Conservation (phyloP, 768 basidiomycete species). For the Lactarius sp. region DNA sequence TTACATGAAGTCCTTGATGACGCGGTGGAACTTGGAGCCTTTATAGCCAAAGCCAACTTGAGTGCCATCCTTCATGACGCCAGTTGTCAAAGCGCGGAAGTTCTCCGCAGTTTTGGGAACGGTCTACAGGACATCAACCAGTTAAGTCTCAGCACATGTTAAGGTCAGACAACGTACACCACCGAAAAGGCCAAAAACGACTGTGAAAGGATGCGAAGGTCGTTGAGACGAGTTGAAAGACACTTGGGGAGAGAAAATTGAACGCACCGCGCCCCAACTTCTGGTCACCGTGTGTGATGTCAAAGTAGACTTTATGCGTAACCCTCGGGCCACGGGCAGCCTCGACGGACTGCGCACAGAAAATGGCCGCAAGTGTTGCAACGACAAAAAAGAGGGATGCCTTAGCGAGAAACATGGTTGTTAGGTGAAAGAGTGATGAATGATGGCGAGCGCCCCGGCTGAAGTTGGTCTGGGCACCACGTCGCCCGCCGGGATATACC, state of each 20-base stretch:
- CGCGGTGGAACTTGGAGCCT: slow-evolving; percentile 93
- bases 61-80: slow-evolving; percentile 71
- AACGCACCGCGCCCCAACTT: slow-evolving; percentile 72
- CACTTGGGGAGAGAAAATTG: background rate
- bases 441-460: background rate
- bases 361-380: slow-evolving; percentile 60
- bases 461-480: background rate
- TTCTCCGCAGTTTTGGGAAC: slow-evolving; percentile 97
- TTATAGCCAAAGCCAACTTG: slow-evolving; percentile 81
- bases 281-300: slow-evolving; percentile 89
- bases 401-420: slow-evolving; percentile 50
- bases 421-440: slow-evolving; percentile 33
- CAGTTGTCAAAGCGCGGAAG: slow-evolving; percentile 90
- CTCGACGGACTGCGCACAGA: slow-evolving; percentile 67
- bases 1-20: slow-evolving; percentile 91
- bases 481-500: slow-evolving; percentile 14
- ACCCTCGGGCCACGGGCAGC: slow-evolving; percentile 86
- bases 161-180: slow-evolving; percentile 44
- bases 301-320: slow-evolving; percentile 92
- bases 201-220: slow-evolving; percentile 36
- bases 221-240: background rate
- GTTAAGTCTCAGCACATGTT: background rate
- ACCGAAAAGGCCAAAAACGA: slow-evolving; percentile 86
- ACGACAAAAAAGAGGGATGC: slow-evolving; percentile 57
- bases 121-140: slow-evolving; percentile 45